Percentiles rank a stretch among this genome's conserved stretches.
phyloP scores from a whole-genome alignment of 768 basidiomycete species.

The Suillus discolor region DNA sequence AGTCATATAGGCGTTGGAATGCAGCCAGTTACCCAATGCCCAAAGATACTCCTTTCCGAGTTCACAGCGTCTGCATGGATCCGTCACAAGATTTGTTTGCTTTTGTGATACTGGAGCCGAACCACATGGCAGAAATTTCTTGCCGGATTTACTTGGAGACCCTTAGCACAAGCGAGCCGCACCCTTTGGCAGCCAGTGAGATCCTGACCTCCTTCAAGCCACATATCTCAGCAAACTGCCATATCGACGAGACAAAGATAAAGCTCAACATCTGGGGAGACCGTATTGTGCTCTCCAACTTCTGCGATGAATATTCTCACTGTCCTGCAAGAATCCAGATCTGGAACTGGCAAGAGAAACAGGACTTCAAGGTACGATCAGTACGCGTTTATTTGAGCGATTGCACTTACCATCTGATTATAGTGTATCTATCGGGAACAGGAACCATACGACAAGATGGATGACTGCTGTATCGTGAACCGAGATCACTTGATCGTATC shows the following conservation, averaged over 20 bases:
- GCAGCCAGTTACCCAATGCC: background rate
- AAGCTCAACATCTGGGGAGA: slow-evolving; percentile 3
- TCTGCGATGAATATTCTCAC: background rate
- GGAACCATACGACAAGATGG: background rate
- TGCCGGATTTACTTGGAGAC: slow-evolving; percentile 4
- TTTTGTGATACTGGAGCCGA: background rate
- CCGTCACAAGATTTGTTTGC: slow-evolving; percentile 1
- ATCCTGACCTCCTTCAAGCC: slow-evolving; percentile 1
- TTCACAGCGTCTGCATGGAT: background rate
- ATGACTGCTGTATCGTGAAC: slow-evolving; percentile 1
- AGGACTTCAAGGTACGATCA: background rate
- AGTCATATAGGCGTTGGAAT: background rate
- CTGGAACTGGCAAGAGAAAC: slow-evolving; percentile 5
- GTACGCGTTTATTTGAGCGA: background rate
- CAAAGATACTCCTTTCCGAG: background rate
- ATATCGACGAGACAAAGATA: background rate
- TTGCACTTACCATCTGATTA: background rate
- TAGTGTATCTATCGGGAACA: slow-evolving; percentile 2
- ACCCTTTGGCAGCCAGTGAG: slow-evolving; percentile 2
- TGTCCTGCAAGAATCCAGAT: slow-evolving; percentile 2
- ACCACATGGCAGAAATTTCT: slow-evolving; percentile 3
- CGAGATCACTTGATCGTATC: slow-evolving; percentile 1
- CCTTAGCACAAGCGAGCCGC: slow-evolving; percentile 1
- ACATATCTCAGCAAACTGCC: background rate
- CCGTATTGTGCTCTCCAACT: background rate